Conservation (phyloP, 805 yeast genomes). For the Sugiyamaella chiloensis region DNA sequence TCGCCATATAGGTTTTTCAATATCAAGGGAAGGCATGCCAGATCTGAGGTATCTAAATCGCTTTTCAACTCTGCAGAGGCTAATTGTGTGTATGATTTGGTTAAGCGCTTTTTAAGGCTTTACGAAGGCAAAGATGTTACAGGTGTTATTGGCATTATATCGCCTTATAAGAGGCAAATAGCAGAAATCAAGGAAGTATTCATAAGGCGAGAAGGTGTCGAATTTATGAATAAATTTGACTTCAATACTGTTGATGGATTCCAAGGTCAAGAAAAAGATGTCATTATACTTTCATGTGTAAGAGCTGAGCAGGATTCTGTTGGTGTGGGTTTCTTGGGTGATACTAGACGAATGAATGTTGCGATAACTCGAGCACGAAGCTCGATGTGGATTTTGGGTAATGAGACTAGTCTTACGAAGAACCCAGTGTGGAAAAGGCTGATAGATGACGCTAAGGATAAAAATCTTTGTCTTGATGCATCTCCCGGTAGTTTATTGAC, state of each 20-base stretch:
- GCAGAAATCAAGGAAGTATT: conserved; percentile 56
- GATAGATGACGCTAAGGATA: conserved; percentile 37
- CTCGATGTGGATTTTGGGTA: conserved; percentile 90
- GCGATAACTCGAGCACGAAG: conserved; percentile 92
- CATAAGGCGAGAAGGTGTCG: conserved; percentile 55
- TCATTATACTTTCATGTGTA: conserved; percentile 92
- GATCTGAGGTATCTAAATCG: conserved; percentile 55
- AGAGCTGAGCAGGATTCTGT: conserved; percentile 62
- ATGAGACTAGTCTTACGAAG: conserved; percentile 56
- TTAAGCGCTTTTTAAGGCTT: conserved; percentile 40
- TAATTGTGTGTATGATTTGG: conserved; percentile 63
- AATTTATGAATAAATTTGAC: conserved; percentile 64
- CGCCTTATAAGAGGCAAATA: conserved; percentile 93
- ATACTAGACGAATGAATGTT: conserved; percentile 83
- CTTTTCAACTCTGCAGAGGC: conserved; percentile 72
- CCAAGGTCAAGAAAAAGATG: conserved; percentile 96
- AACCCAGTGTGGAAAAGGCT: conserved; percentile 74
- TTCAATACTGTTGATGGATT: conserved; percentile 97
- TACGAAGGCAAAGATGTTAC: conserved; percentile 42
- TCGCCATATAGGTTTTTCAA: conserved; percentile 81
- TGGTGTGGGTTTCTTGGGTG: conserved; percentile 85
- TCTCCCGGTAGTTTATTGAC: too few species aligned
- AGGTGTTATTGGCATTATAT: conserved; percentile 82
- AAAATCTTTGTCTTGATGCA: conserved; percentile 10
- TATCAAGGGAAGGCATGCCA: conserved; percentile 42